phyloP scores from a whole-genome alignment of 1,284 basidiomycete genomes.

The Crucibulum parvulum region DNA sequence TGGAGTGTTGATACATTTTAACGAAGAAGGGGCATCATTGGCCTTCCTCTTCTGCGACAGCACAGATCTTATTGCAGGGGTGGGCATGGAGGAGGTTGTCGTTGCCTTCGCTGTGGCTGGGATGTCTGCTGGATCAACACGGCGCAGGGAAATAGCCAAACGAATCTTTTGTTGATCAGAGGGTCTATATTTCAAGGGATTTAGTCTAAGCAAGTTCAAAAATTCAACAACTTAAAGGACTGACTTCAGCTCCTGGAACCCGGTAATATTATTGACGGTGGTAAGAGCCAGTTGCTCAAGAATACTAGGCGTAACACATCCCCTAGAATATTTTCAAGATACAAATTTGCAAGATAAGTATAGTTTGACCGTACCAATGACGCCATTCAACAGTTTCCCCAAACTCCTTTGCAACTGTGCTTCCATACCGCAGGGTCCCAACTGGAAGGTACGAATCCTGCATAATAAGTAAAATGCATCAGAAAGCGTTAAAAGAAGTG shows the following conservation, averaged over 20 bases:
- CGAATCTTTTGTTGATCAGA: conserved; percentile 69
- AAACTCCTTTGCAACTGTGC: conserved; percentile 47
- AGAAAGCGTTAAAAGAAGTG: conserved; percentile 1
- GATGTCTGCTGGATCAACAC: conserved; percentile 63
- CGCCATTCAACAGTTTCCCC: conserved; percentile 75
- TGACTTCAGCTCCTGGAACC: conserved; percentile 60
- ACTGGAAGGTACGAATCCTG: conserved; percentile 56
- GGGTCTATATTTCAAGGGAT: conserved; percentile 36
- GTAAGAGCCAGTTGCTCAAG: conserved; percentile 54
- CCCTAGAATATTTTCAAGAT: conserved; percentile 51
- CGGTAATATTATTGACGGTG: conserved; percentile 50
- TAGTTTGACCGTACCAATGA: conserved; percentile 62
- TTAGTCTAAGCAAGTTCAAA: not conserved
- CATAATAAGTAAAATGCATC: conserved; percentile 1
- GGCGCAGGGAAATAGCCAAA: conserved; percentile 56
- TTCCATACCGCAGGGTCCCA: conserved; percentile 70
- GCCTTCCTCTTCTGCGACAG: conserved; percentile 9
- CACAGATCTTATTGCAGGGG: not conserved
- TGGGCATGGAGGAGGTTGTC: not conserved
- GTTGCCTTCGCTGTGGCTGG: conserved; percentile 44
- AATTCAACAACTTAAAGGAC: conserved; percentile 14
- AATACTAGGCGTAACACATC: conserved; percentile 69
- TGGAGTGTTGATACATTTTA: conserved; percentile 3
- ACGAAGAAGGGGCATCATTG: not conserved
- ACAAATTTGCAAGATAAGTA: not conserved